Base-by-base conservation (phyloP, 768 basidiomycete genomes). In the Sarcodon aspratus region DNA sequence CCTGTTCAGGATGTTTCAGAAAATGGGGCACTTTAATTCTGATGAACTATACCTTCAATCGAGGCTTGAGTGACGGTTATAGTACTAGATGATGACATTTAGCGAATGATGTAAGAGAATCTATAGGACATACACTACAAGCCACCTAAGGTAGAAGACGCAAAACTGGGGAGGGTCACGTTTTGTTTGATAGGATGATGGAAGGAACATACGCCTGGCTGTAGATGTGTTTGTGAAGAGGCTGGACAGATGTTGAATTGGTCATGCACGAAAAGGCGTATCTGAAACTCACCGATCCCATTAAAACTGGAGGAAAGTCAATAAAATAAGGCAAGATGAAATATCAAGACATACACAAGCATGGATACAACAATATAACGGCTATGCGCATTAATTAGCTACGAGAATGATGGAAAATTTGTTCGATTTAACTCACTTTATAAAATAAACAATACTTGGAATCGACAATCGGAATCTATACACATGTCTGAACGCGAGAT, bases 281-380 rank as follows among this genome's bases (percentile, higher is more conserved):
- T 48, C 49, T 49, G 21, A 12, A 17, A 52, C 58, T 15, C 27
- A 59, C 61, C 53, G 11, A 59, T 35, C 11, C 54, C 57, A 48
- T 60, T 49, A 18, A 62, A 62, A 3, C 61, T 61, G n/a, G 45
- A 34, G n/a, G 13, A 46, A 13, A 47, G 40, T 11, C 1, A n/a
- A 33, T 36, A 18, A 8, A 27, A 13, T 27, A 13, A 17, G 13
- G 13, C 7, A 4, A 45, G 36, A 10, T 33, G 18, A 12, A 42
- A 27, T 27, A 27, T 27, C n/a, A 6, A 17, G 12, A 61, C 63
- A 10, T 33, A 64, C 63, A 64, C 42, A 9, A 64, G 53, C 54
- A 62, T 60, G 15, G 57, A 56, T 18, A 61, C 58, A 9, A 63
- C 50, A 31, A 61, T 33, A 44, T 64, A 64, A 21, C 62, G 57